Base-by-base conservation (phyloP, 169 alveolate species). In the Miamiensis avidus region DNA sequence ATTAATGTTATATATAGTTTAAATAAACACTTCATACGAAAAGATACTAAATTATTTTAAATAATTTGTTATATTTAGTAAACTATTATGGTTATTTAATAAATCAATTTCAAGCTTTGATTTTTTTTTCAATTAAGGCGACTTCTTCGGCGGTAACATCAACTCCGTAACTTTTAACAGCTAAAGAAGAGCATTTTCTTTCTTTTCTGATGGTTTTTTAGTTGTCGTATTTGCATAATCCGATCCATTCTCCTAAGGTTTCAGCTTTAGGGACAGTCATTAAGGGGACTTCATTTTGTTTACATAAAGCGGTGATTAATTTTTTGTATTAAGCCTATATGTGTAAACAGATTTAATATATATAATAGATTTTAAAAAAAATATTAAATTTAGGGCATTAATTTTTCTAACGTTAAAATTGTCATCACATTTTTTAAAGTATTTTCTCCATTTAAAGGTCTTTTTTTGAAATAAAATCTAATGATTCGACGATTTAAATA, bases 131-230 rank as follows among this genome's bases (percentile, higher is more conserved):
- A 34, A 82, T 74, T 34, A 82, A 73, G 31, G 27, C 32, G 31
- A 34, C 74, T 75, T 82, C 87, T 65, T 34, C 87, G 25, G 74
- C 87, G n/a, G 76, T 33, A 0, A 82, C 75, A 32, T 82, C 87
- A 75, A 82, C 75, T 74, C 82, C 87, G 31, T 33, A 82, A 31
- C 74, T 82, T 34, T 74, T 82, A 32, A 82, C 81, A 29, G 82
- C 87, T 33, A 82, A 28, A 29, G 87, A 82, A 33, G 87, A 82
- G 65, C 87, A 82, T n/a, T 82, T 82, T 82, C 87, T 73, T 31
- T 81, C 74, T 30, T 82, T 82, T 34, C 74, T 75, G 34, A 74
- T 82, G 76, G 72, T 74, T n/a, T 78, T 49, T n/a, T 82, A 73
- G 1, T 72, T 33, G 65, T 74, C 74, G 34, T 34, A 82, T 75